Conservation (phyloP, 1,284 basidiomycete genomes). For the Apiotrichum brassicae region DNA sequence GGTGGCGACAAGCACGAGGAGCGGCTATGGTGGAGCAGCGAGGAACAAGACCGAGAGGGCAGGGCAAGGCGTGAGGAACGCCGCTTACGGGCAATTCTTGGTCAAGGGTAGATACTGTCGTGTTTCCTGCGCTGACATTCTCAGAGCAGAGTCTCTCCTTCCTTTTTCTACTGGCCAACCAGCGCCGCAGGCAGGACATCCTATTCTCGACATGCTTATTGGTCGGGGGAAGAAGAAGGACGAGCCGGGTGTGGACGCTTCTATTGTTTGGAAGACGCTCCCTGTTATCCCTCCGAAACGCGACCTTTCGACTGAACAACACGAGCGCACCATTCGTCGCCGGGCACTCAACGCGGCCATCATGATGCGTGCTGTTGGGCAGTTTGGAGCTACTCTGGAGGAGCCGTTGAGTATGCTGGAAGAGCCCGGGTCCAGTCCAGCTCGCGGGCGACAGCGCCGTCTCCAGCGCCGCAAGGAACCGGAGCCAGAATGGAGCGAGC, state of each 20-base stretch:
- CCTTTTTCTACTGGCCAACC: slow-evolving; percentile 5
- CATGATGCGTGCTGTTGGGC: slow-evolving; percentile 57
- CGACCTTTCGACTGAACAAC: slow-evolving; percentile 55
- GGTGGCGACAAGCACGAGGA: slow-evolving; percentile 17
- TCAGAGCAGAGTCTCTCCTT: slow-evolving; percentile 13
- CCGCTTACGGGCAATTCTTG: slow-evolving; percentile 23
- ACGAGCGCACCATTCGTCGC: slow-evolving; percentile 57
- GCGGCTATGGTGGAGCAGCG: slow-evolving; percentile 36
- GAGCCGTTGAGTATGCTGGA: slow-evolving; percentile 35
- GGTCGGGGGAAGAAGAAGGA: slow-evolving; percentile 9
- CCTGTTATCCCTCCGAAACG: slow-evolving; percentile 63
- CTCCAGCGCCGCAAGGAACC: slow-evolving; percentile 65
- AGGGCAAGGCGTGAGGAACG: slow-evolving; percentile 24
- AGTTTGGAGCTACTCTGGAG: slow-evolving; percentile 61
- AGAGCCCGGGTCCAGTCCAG: slow-evolving; percentile 50
- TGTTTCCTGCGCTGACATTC: background rate
- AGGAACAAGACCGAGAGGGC: slow-evolving; percentile 30
- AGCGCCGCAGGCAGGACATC: background rate
- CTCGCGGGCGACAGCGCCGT: slow-evolving; percentile 60
- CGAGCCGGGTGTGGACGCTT: background rate
- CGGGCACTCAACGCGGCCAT: slow-evolving; percentile 38
- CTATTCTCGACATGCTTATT: slow-evolving; percentile 15
- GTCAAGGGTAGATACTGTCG: slow-evolving; percentile 13
- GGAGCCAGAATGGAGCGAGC: slow-evolving; percentile 21
- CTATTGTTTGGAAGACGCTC: slow-evolving; percentile 50